Percentiles rank a stretch among this genome's conserved stretches.
phyloP scores from a whole-genome alignment of 2,329 filamentous ascomycete genomes.

The Talaromyces atroroseus region DNA sequence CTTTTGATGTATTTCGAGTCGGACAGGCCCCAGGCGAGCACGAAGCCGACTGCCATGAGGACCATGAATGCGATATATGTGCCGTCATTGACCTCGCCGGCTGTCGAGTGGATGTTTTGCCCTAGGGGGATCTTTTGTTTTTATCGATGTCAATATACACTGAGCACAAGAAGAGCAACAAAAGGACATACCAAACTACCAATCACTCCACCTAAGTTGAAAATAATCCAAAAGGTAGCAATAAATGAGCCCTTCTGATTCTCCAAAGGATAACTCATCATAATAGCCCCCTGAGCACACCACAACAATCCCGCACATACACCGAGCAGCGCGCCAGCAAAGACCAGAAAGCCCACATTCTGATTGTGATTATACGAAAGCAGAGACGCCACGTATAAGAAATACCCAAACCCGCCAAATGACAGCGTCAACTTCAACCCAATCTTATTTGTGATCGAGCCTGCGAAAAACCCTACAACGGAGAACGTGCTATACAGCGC shows the following conservation, averaged over 20 bases:
- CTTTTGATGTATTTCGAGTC: slow-evolving; percentile 69
- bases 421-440: slow-evolving; percentile 40
- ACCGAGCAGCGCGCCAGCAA: slow-evolving; percentile 46
- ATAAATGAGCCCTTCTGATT: slow-evolving; percentile 81
- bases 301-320: slow-evolving; percentile 47
- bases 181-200: slow-evolving; percentile 57
- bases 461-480: slow-evolving; percentile 59
- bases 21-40: slow-evolving; percentile 63
- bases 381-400: slow-evolving; percentile 45
- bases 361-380: slow-evolving; percentile 47
- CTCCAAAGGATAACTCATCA: slow-evolving; percentile 80
- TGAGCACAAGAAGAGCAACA: background rate
- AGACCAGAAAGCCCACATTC: slow-evolving; percentile 46
- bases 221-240: slow-evolving; percentile 90
- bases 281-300: slow-evolving; percentile 48
- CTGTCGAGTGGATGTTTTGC: slow-evolving; percentile 40
- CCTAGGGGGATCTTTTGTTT: slow-evolving; percentile 42
- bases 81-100: slow-evolving; percentile 53
- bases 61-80: slow-evolving; percentile 87
- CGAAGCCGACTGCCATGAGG: slow-evolving; percentile 68
- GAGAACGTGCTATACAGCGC: slow-evolving; percentile 69
- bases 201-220: slow-evolving; percentile 86
- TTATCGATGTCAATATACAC: background rate
- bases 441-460: slow-evolving; percentile 43
- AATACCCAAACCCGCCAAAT: slow-evolving; percentile 45